phyloP scores from a whole-genome alignment of 2,329 filamentous ascomycete species.

The Biscogniauxia mediterranea region DNA sequence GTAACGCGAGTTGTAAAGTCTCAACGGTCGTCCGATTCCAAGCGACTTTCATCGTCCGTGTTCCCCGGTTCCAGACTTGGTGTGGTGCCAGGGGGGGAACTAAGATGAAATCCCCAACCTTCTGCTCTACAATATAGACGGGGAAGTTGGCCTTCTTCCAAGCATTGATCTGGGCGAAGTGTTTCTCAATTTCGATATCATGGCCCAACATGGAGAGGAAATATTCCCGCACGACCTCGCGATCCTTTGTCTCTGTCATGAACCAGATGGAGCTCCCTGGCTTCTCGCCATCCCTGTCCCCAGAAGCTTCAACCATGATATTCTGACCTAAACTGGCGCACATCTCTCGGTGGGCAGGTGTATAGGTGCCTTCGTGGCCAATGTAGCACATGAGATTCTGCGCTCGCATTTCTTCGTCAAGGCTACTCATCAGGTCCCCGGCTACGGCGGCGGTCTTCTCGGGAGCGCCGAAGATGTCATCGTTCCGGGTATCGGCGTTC shows the following conservation, averaged over 20 bases:
- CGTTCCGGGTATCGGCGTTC: conserved; percentile 30
- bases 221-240: conserved; percentile 87
- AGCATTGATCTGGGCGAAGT: conserved; percentile 92
- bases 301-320: conserved; percentile 93
- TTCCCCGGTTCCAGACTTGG: conserved; percentile 97
- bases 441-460: conserved; percentile 65
- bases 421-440: conserved; percentile 91
- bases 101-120: conserved; percentile 85
- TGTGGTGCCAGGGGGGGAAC: conserved; percentile 94
- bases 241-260: conserved; percentile 95
- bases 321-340: conserved; percentile 95
- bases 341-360: conserved; percentile 94
- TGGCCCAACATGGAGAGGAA: conserved; percentile 91
- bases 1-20: conserved; percentile 80
- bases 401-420: conserved; percentile 83
- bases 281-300: conserved; percentile 69
- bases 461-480: conserved; percentile 46
- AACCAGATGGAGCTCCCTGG: conserved; percentile 95
- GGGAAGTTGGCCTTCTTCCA: conserved; percentile 95
- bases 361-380: conserved; percentile 95
- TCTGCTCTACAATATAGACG: conserved; percentile 90
- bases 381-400: conserved; percentile 99
- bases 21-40: conserved; percentile 96
- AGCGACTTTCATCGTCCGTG: conserved; percentile 92
- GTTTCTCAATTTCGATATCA: conserved; percentile 94